Evolutionary conservation across 768 basidiomycete species (phyloP), one percentile per base, ranked within the genome.

Genomic region (Pleurotus cornucopiae): DNA sequence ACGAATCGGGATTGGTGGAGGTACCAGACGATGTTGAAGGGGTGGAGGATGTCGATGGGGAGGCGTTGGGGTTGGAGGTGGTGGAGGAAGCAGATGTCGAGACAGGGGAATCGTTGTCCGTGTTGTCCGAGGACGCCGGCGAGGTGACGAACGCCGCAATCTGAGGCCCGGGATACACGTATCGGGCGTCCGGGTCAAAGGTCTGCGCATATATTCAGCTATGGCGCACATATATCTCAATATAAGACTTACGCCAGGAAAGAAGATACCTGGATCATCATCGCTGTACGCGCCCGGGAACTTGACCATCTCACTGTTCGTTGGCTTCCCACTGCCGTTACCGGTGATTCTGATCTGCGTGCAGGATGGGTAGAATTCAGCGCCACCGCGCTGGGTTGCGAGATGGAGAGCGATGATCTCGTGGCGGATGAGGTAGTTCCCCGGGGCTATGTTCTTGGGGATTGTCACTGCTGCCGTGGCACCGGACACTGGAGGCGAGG

Each of bases 311-410:
- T 85, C 80, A 57, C 63, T 69, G 4, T 68, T 20, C 0, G 66
- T 63, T 3, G 86, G 84, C 2, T 59, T 66, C 12, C 80, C 84
- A 1, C 75, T 76, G 41, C 77, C 76, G 48, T 71, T 76, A 11
- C 89, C 88, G 2, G 75, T 70, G 38, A 91, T 67, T 39, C 65
- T 71, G 60, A 88, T 66, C 68, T 85, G 79, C 2, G 79, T 74
- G 67, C 90, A 93, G 25, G 82, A 80, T 0, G 87, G 84, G 67
- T 93, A 93, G 70, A 91, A 92, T 69, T 93, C 90, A 1, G 88
- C 89, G n/a, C 86, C 87, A 4, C 84, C 83, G 16, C 16, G 51
- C 23, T n/a, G 14, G 16, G 64, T 74, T 5, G 78, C 89, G 46
- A 84, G 76, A 63, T 91, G 90, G 13, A 91, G 80, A 11, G 86